Percentiles rank a stretch among this genome's conserved stretches.
These are phyloP conservation scores for Petrea volubilis DNA, from an alignment of 257 asterid species.

Conservation along the genomic window DNA sequence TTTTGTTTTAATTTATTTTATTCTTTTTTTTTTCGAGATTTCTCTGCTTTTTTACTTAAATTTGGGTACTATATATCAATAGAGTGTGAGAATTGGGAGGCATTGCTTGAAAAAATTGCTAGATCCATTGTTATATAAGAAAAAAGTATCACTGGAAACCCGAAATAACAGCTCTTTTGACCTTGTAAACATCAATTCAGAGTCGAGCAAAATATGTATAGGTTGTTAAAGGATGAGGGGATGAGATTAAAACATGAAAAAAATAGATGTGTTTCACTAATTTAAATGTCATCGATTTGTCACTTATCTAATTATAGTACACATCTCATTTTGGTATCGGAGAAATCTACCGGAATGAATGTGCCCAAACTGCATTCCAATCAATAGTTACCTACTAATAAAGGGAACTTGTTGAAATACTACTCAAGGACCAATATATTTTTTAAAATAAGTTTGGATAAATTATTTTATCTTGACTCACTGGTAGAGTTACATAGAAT, in stretches of 20 bases:
- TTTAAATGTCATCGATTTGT: neutral
- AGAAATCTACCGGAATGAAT: no score
- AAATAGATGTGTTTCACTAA: neutral
- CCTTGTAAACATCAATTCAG: constrained; percentile 14
- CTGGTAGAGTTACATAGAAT: no score
- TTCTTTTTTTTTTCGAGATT: neutral
- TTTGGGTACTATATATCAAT: neutral
- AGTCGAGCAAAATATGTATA: neutral
- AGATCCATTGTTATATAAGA: constrained; percentile 9
- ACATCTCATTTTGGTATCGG: neutral
- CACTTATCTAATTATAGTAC: neutral
- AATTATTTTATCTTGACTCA: no score
- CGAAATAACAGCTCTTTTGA: constrained; percentile 25
- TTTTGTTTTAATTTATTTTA: neutral
- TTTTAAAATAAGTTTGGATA: no score
- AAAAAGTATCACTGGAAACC: constrained; percentile 14
- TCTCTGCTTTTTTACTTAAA: neutral
- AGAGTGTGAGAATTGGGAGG: constrained; percentile 14
- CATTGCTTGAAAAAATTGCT: constrained; percentile 5
- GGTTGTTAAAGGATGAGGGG: constrained; percentile 23
- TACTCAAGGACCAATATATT: no score
- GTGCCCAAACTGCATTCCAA: no score
- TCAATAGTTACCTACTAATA: no score
- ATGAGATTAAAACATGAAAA: constrained; percentile 7
- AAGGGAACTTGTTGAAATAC: no score